Evolutionary conservation across 176 grass and related monocot genomes (phyloP).

Genomic region (Thalia dealbata): DNA sequence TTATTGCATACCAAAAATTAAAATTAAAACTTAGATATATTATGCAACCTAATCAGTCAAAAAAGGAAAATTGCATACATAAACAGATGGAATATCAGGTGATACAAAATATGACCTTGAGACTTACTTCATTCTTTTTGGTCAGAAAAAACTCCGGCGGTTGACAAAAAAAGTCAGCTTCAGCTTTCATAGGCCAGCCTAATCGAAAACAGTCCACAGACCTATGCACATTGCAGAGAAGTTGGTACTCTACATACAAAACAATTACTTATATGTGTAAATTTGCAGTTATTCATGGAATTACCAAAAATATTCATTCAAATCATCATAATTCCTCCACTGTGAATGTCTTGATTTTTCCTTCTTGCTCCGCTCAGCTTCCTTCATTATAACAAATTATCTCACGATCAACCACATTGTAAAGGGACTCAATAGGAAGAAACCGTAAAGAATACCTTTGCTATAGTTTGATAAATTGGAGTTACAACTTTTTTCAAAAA

Average conservation of each 20-base stretch:
- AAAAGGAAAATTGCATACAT: background rate
- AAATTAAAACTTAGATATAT: background rate
- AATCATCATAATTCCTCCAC: constrained; percentile 97
- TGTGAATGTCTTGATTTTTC: constrained; percentile 81
- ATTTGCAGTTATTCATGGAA: constrained; percentile 16
- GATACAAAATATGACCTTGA: constrained; percentile 18
- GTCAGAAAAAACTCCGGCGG: constrained; percentile 7
- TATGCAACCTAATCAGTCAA: too few relatives aligned
- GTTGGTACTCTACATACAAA: background rate
- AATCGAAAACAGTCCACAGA: constrained; percentile 82
- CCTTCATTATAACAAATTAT: constrained; percentile 30
- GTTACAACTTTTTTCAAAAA: constrained; percentile 85
- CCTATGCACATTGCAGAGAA: constrained; percentile 23
- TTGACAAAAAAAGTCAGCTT: constrained; percentile 84
- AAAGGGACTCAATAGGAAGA: background rate
- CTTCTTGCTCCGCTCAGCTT: constrained; percentile 63
- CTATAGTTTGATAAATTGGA: constrained; percentile 81
- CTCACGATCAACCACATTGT: background rate
- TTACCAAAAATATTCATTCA: constrained; percentile 96
- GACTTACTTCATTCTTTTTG: constrained; percentile 40
- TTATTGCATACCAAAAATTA: background rate
- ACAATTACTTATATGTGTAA: constrained; percentile 14
- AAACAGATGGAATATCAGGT: constrained; percentile 24
- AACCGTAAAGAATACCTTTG: constrained; percentile 32
- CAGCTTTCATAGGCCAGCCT: constrained; percentile 86